A percentile compares a stretch with the other conserved stretches of the same genome.
Conservation (phyloP, 148 eudicot genomes). For the Chenopodium formosanum region DNA sequence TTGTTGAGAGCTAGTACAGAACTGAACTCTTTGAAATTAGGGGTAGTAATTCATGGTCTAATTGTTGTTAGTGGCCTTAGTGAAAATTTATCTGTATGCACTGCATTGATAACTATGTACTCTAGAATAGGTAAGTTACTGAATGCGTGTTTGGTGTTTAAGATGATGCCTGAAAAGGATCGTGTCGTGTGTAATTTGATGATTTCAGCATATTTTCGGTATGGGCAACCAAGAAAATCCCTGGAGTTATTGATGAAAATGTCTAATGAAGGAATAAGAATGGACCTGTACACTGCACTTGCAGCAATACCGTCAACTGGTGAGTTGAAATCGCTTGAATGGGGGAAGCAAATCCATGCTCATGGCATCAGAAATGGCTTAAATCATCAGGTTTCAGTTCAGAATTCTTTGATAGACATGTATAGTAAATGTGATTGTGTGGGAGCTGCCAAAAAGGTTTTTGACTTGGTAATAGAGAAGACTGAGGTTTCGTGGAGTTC, state of each 20-base stretch:
- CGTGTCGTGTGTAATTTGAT: constrained; percentile 39
- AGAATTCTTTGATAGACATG: constrained; percentile 37
- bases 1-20: constrained; percentile 33
- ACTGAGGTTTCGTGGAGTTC: constrained; percentile 35
- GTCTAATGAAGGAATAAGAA: constrained; percentile 30
- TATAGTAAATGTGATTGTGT: constrained; percentile 31
- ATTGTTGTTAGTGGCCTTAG: constrained; percentile 26
- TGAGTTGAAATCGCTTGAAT: constrained; percentile 24
- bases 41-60: constrained; percentile 27
- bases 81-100: constrained; percentile 31
- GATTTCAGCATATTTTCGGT: constrained; percentile 33
- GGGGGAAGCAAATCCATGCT: constrained; percentile 37
- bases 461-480: constrained; percentile 23
- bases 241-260: constrained; percentile 25
- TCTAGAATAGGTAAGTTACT: constrained; percentile 25
- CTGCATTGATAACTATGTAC: constrained; percentile 39
- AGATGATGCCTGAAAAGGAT: constrained; percentile 34
- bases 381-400: constrained; percentile 36
- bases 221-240: constrained; percentile 24
- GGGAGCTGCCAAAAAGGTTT: constrained; percentile 27
- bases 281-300: constrained; percentile 36
- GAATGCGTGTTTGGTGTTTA: constrained; percentile 31
- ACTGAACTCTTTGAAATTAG: constrained; percentile 27
- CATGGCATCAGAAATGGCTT: constrained; percentile 34
- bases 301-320: constrained; percentile 34